Evolutionary conservation across 441 rosid genomes (phyloP), one percentile per base, ranked within the genome.

Genomic region (Populus tomentosa): DNA sequence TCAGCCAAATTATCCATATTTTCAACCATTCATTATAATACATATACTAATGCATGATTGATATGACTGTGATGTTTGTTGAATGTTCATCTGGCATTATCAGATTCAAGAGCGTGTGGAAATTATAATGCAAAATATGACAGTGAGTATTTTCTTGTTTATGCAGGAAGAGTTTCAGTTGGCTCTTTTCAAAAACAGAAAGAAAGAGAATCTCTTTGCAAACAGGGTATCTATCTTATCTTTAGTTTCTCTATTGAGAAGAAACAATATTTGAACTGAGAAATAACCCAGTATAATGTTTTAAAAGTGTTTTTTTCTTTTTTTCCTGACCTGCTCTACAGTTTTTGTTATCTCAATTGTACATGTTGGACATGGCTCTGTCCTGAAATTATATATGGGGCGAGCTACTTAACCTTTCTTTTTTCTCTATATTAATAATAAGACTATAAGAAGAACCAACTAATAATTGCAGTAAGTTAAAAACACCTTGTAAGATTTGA

Each of bases 141-240:
- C 56, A 50, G 20, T 50, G 18, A 50, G 56, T 14, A 50, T 30
- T 30, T 30, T 30, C 32, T 30, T 80, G 50, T 78, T 59, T 80
- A 23, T 88, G 86, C 92, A 96, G 99, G 99, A 96, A 79, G 99
- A 94, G 87, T 96, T 96, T 85, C 98, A 90, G 74, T 84, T 94
- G 83, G 99, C 99, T 24, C 81, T 96, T 77, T 94, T 94, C 88
- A 91, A 92, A 83, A 91, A 84, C 83, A 82, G 78, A 79, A 95
- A 91, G 91, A 95, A 86, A 83, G 98, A 96, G 78, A 96, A 91
- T 84, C 89, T 96, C 35, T 96, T 96, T 83, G 98, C 99, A 18
- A 96, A 92, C 68, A 85, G 94, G 92, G 99, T 96, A 88, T 42
- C 36, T n/a, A 63, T 35, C 76, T 59, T 64, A 28, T 28, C 59